These are phyloP conservation scores for Infundibulicybe gibba DNA, from an alignment of 768 basidiomycete genomes.

Conservation along the genomic window DNA sequence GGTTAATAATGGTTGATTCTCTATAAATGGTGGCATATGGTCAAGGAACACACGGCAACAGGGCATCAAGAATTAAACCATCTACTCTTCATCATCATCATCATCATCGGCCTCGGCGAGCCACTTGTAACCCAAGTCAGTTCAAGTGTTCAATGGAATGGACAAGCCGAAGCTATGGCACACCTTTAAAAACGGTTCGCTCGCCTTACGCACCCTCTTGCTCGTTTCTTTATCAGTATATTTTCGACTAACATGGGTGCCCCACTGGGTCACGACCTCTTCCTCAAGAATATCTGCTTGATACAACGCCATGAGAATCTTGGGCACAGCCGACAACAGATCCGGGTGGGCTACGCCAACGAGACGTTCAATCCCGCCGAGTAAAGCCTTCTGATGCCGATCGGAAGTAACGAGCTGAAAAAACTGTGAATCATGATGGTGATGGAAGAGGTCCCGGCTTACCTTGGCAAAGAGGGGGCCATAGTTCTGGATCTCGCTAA, in stretches of 20 bases:
- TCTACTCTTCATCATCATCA: conserved; percentile 50
- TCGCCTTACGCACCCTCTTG: conserved; percentile 95
- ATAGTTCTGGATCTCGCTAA: conserved; percentile 62
- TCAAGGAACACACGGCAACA: not conserved
- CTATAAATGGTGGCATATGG: not conserved
- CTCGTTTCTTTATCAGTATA: conserved; percentile 92
- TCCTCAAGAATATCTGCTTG: conserved; percentile 92
- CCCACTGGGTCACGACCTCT: conserved; percentile 87
- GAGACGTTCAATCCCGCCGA: conserved; percentile 89
- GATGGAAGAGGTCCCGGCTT: conserved; percentile 12
- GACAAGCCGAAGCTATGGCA: conserved; percentile 9
- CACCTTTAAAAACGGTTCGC: conserved; percentile 93
- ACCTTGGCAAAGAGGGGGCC: conserved; percentile 77
- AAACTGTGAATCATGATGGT: conserved; percentile 5
- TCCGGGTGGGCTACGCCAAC: conserved; percentile 75
- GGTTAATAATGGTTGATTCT: no score
- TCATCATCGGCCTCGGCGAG: conserved; percentile 86
- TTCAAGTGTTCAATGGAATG: conserved; percentile 6
- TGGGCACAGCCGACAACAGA: conserved; percentile 70
- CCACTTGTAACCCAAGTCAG: conserved; percentile 51
- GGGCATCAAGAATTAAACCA: conserved; percentile 1
- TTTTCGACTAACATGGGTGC: conserved; percentile 95
- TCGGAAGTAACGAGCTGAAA: conserved; percentile 82
- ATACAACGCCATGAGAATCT: conserved; percentile 92
- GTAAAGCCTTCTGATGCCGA: conserved; percentile 91